Percentiles rank a stretch among this genome's conserved stretches.
phyloP scores from a whole-genome alignment of 2,329 filamentous ascomycete genomes.

The Aspergillus luchuensis region DNA sequence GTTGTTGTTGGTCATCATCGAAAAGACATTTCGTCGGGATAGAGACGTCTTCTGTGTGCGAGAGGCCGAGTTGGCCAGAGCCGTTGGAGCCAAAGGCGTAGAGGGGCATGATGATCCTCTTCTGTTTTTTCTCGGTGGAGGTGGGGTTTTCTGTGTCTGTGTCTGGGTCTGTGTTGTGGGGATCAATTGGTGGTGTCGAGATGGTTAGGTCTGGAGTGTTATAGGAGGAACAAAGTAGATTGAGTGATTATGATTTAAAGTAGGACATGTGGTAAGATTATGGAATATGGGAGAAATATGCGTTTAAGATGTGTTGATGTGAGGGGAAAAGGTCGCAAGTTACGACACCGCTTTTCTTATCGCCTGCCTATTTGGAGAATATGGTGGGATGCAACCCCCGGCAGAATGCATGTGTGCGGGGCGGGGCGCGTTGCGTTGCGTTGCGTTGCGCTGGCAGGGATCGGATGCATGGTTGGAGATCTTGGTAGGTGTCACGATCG shows the following conservation, averaged over 20 bases:
- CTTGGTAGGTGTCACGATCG: too few species aligned
- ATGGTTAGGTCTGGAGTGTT: neutral
- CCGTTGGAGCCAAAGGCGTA: slow-evolving; percentile 77
- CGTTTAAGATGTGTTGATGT: neutral
- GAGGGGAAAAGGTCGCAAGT: neutral
- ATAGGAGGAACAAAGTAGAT: neutral
- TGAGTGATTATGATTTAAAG: too few species aligned
- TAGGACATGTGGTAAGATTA: too few species aligned
- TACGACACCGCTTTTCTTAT: slow-evolving; percentile 10
- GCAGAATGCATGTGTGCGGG: neutral
- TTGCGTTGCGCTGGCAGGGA: too few species aligned
- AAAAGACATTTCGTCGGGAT: slow-evolving; percentile 66
- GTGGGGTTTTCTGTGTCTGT: neutral
- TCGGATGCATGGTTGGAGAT: too few species aligned
- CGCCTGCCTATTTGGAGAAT: neutral
- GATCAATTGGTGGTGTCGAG: neutral
- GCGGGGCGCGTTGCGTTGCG: neutral
- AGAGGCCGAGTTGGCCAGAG: slow-evolving; percentile 72
- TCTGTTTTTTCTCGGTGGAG: too few species aligned
- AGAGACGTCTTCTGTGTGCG: slow-evolving; percentile 70
- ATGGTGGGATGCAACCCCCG: neutral
- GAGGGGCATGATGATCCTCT: slow-evolving; percentile 43
- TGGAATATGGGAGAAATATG: too few species aligned
- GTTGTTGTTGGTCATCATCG: slow-evolving; percentile 33
- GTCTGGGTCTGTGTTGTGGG: neutral